Percentiles rank a stretch among this genome's conserved stretches.
Evolutionary conservation across 129 eudicot species (phyloP).

Genomic region (Flaveria bidentis): DNA sequence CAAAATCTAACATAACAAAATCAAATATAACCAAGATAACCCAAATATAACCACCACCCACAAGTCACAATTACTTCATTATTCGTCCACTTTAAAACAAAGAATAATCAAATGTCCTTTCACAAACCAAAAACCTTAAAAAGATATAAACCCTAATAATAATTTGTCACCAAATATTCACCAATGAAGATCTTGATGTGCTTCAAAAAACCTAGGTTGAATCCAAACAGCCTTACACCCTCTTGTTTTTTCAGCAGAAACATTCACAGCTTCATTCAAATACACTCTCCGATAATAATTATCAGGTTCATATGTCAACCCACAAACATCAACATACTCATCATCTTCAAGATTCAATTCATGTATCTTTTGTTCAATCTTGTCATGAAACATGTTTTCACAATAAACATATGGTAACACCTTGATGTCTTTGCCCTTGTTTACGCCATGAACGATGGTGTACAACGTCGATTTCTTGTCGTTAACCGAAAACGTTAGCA

Average conservation of each 20-base stretch:
- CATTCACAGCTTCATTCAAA: background rate
- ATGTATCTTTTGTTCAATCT: background rate
- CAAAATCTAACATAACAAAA: background rate
- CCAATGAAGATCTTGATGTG: conserved; percentile 23
- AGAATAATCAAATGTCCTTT: background rate
- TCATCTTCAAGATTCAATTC: conserved; percentile 28
- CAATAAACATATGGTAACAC: background rate
- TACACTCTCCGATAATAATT: background rate
- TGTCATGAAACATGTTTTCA: background rate
- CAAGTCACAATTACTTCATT: background rate
- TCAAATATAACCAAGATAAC: background rate
- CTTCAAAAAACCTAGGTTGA: conserved; percentile 34
- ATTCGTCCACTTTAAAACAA: background rate
- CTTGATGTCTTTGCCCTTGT: background rate
- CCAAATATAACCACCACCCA: no score
- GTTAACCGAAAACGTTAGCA: conserved; percentile 17
- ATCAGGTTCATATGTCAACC: conserved; percentile 7
- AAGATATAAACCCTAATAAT: background rate
- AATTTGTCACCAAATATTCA: background rate
- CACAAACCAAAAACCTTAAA: background rate
- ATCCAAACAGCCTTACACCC: conserved; percentile 32
- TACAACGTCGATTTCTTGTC: conserved; percentile 7
- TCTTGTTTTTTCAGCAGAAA: background rate
- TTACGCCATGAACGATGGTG: background rate
- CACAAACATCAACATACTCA: conserved; percentile 38